Percentiles rank a stretch among this genome's conserved stretches.
Evolutionary conservation across 1,284 basidiomycete species (phyloP).

Genomic region (Moesziomyces antarcticus): DNA sequence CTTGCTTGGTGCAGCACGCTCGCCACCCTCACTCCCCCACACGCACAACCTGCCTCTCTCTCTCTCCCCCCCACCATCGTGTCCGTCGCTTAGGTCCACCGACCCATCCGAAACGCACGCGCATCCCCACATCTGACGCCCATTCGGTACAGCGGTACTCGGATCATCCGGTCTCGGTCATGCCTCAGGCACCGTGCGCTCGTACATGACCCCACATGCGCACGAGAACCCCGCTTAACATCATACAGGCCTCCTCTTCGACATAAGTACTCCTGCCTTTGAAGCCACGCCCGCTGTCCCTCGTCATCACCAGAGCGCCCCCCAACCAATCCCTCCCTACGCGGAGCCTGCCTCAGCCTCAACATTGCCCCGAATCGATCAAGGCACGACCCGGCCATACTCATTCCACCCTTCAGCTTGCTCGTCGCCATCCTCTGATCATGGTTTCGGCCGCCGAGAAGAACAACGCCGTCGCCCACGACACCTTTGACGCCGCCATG

Average conservation of each 20-base stretch:
- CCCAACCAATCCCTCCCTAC: background rate
- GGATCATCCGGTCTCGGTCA: too few relatives aligned
- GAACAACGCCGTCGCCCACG: slow-evolving; percentile 11
- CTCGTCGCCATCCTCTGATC: background rate
- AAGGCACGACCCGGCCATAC: background rate
- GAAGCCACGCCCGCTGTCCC: too few relatives aligned
- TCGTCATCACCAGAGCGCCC: background rate
- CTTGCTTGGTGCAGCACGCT: background rate
- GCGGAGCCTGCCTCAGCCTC: too few relatives aligned
- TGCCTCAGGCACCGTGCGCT: background rate
- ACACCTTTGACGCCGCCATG: slow-evolving; percentile 9
- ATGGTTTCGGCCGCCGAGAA: slow-evolving; percentile 10
- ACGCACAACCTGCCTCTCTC: background rate
- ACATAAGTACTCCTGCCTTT: background rate
- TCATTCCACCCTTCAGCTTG: background rate
- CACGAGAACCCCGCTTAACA: background rate
- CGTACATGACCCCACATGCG: background rate
- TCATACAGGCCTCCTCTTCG: background rate
- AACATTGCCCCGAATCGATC: too few relatives aligned
- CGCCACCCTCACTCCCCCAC: background rate
- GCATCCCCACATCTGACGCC: background rate
- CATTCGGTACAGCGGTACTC: too few relatives aligned
- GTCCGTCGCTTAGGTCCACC: background rate
- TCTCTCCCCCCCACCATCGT: background rate
- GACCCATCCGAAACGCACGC: background rate